Base-by-base conservation (phyloP, 192 early-diverging fungal genomes). In the Coemansia sp. region DNA sequence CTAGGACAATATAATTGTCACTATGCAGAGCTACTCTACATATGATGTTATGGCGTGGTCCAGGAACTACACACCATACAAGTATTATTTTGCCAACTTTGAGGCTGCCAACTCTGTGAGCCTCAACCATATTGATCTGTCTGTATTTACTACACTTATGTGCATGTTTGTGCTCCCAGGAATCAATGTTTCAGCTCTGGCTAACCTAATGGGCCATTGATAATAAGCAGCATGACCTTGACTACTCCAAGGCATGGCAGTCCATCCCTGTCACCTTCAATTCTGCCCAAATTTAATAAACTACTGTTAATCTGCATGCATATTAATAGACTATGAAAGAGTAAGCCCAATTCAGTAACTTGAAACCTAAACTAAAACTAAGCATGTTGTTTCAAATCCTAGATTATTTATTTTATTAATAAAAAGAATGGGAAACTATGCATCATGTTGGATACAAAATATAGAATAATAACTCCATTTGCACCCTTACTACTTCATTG, bases 21-120 rank as follows among this genome's bases (percentile, higher is more conserved):
- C 85, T 6, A 58, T 64, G 19, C 87, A 90, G 80, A 59, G 83
- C 52, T 92, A 98, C 72, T 90, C 88, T 21, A 91, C 94, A 8
- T 98, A 91, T 60, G 92, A 98, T 66, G 94, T 98, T 2, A 93
- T 96, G 25, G 95, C 93, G 11, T 98, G 95, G 92, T 92, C 95
- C 71, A 94, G 95, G 38, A 98, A 98, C 84, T 98, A 95, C 71
- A 88, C 86, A 9, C 95, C 95, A 1, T 98, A 83, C 84, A 95
- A 95, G 72, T 95, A 95, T 69, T 85, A 94, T 69, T 81, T 95
- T 50, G 82, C 82, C 23, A 74, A 84, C 43, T 98, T 98, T 80
- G 87, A 83, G 66, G 87, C 83, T 40, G 76, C 95, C 63, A 91
- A 91, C 67, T 92, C 92, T 6, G 91, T 95, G 18, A 88, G 92